Evolutionary conservation across 1,284 basidiomycete species (phyloP), one percentile per base, ranked within the genome.

Genomic region (Rhodotorula sp.): DNA sequence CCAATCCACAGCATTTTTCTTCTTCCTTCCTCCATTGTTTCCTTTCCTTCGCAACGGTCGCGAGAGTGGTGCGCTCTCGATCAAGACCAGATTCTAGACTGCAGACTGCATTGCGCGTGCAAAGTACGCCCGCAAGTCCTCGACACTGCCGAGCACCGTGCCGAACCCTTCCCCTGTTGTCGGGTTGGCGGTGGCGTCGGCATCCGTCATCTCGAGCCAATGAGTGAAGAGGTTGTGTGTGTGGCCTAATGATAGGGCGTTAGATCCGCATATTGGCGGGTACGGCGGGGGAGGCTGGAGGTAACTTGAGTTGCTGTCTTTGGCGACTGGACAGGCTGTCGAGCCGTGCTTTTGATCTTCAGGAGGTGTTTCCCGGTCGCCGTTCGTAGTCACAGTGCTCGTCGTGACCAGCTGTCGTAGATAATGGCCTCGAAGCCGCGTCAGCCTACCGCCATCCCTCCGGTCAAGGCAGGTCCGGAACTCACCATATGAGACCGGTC

Each of bases 401-500:
- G 39, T 43, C 39, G 39, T 12, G 39, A 43, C 39, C 39, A 43
- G 39, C 39, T 43, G 39, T 43, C 34, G 34, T 39, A 6, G 4
- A 39, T 39, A 10, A 10, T 10, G 34, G 39, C 39, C 10, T 12
- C 39, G 10, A 43, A 43, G 39, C 12, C 39, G 39, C 10, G 39
- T 43, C 8, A 43, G 10, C 39, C 39, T 43, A 43, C 39, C 2
- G 39, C 39, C 39, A 12, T 43, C 39, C 39, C 39, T 43, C 10
- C 39, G 10, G 39, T 12, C 39, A 43, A 43, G 10, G 39, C 39
- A 14, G 12, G 39, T 43, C 39, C 10, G 39, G 46, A 64, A 75
- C 81, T 78, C 69, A 89, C 88, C 89, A 91, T 91, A 80, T 91
- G 90, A 65, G 89, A 89, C 78, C 90, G 84, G 79, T 91, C 88